Evolutionary conservation across 768 basidiomycete species (phyloP).

Genomic region (Coprinopsis sp.): DNA sequence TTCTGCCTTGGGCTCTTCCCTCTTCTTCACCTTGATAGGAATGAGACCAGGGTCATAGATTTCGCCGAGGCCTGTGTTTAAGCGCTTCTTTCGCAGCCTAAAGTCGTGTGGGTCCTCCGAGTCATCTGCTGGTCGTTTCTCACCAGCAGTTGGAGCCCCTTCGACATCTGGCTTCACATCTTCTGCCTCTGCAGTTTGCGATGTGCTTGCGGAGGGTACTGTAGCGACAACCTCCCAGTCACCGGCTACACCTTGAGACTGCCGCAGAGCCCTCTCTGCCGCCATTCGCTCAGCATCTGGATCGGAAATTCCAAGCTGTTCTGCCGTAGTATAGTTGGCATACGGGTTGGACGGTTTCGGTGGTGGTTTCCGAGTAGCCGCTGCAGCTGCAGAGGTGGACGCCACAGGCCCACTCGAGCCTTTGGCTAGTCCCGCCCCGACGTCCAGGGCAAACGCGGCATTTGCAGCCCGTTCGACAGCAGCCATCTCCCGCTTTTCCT

Average conservation of each 20-base stretch:
- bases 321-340: constrained; percentile 85
- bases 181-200: constrained; percentile 13
- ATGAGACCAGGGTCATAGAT: constrained; percentile 78
- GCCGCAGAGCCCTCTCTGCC: constrained; percentile 56
- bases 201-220: constrained; percentile 15
- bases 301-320: constrained; percentile 75
- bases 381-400: constrained; percentile 27
- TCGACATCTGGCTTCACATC: constrained; percentile 37
- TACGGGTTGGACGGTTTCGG: constrained; percentile 59
- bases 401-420: constrained; percentile 30
- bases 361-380: constrained; percentile 30
- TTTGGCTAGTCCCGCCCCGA: constrained; percentile 62
- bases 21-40: constrained; percentile 60
- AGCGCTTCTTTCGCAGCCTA: constrained; percentile 64
- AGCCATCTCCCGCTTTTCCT: constrained; percentile 84
- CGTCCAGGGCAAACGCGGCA: constrained; percentile 74
- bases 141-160: constrained; percentile 8
- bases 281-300: constrained; percentile 63
- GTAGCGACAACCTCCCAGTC: constrained; percentile 58
- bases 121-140: constrained; percentile 15
- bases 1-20: constrained; percentile 33
- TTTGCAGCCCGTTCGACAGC: constrained; percentile 82
- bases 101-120: constrained; percentile 54
- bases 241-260: constrained; percentile 66
- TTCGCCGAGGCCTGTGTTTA: constrained; percentile 61